Conservation (phyloP, 192 early-diverging fungal species). For the Hyaloraphidium curvatum region DNA sequence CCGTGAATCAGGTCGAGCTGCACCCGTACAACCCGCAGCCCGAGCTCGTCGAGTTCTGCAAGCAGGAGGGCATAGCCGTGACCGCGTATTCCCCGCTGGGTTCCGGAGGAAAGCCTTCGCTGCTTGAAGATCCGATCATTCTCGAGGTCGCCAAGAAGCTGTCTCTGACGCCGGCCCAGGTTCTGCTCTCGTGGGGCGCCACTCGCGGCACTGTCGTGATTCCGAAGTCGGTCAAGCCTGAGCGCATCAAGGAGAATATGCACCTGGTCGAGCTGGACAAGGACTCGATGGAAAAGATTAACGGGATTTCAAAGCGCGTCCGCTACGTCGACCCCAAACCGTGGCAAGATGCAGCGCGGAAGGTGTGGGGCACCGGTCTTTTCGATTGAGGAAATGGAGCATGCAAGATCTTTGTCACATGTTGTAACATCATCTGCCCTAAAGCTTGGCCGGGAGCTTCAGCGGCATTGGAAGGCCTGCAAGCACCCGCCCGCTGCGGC, state of each 20-base stretch:
- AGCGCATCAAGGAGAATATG: slow-evolving; percentile 42
- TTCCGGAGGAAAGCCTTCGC: slow-evolving; percentile 7
- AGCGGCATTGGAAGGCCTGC: too few species aligned
- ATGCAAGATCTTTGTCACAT: too few species aligned
- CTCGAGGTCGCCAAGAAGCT: slow-evolving; percentile 48
- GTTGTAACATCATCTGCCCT: too few species aligned
- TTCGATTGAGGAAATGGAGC: too few species aligned
- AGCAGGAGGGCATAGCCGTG: slow-evolving; percentile 10
- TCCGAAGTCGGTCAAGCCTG: slow-evolving; percentile 53
- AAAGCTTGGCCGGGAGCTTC: too few species aligned
- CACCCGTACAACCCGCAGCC: slow-evolving; percentile 13
- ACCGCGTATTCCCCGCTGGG: slow-evolving; percentile 26
- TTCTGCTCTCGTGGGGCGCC: slow-evolving; percentile 51
- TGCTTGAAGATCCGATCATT: slow-evolving; percentile 22
- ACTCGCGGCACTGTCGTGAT: slow-evolving; percentile 58
- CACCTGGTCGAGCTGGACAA: too few species aligned
- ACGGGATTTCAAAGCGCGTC: too few species aligned
- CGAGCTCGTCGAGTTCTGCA: slow-evolving; percentile 10
- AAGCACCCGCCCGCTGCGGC: too few species aligned
- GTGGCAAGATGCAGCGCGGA: too few species aligned
- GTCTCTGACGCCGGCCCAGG: slow-evolving; percentile 42
- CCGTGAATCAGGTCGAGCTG: slow-evolving; percentile 14
- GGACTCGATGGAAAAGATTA: too few species aligned
- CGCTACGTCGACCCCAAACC: too few species aligned
- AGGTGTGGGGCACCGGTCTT: too few species aligned